Evolutionary conservation across 2,329 filamentous ascomycete genomes (phyloP).

Genomic region (Thermochaetoides dissita): DNA sequence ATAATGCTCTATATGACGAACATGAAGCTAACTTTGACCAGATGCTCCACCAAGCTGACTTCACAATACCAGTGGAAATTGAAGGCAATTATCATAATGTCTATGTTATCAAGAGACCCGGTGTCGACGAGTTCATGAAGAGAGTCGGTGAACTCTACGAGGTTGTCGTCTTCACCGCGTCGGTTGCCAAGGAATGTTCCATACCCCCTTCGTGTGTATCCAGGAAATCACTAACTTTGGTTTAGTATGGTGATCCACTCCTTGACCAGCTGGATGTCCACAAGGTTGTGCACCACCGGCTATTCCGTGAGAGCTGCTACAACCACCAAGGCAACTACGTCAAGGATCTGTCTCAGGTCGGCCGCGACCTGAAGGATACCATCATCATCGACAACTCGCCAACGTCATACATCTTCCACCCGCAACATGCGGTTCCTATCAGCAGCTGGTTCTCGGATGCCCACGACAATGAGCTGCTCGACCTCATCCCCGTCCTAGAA

Average conservation of each 20-base stretch:
- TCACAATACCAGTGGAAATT: slow-evolving; percentile 97
- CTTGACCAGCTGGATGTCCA: slow-evolving; percentile 96
- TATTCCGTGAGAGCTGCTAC: slow-evolving; percentile 97
- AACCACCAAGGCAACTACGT: slow-evolving; percentile 99
- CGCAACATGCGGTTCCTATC: slow-evolving; percentile 95
- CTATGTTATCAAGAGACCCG: slow-evolving; percentile 98
- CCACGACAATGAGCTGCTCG: slow-evolving; percentile 95
- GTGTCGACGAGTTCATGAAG: slow-evolving; percentile 98
- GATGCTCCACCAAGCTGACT: slow-evolving; percentile 96
- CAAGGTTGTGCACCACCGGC: slow-evolving; percentile 83
- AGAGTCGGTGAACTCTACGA: slow-evolving; percentile 94
- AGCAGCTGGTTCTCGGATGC: slow-evolving; percentile 99
- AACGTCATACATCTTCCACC: slow-evolving; percentile 98
- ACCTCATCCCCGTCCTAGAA: slow-evolving; percentile 95
- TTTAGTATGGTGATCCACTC: slow-evolving; percentile 84
- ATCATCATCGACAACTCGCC: slow-evolving; percentile 99
- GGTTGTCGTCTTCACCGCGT: slow-evolving; percentile 96
- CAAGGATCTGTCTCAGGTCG: slow-evolving; percentile 95
- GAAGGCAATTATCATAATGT: slow-evolving; percentile 99
- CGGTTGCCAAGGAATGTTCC: slow-evolving; percentile 73
- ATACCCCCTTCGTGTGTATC: background rate
- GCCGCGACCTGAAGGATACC: slow-evolving; percentile 86
- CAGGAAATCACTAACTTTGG: slow-evolving; percentile 12
- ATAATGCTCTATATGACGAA: background rate
- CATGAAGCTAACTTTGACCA: slow-evolving; percentile 24